Conservation (phyloP, 306 rosid genomes). For the Corylus avellana region DNA sequence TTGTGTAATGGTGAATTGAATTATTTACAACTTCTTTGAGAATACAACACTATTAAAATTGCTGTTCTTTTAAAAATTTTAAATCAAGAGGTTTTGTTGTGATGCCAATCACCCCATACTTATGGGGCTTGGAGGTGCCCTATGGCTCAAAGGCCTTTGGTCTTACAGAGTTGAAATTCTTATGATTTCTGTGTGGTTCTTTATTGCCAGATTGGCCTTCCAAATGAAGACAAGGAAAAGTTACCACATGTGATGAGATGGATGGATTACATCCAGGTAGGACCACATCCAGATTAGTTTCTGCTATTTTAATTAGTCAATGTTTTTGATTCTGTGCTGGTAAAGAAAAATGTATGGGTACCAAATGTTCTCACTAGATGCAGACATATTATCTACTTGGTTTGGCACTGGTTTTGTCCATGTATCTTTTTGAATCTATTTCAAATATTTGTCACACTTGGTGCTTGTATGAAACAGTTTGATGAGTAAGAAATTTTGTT, state of each 20-base stretch:
- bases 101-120: neutral
- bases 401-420: neutral
- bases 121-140: neutral
- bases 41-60: neutral
- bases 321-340: neutral
- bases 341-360: neutral
- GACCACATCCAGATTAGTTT: slow-evolving; percentile 7
- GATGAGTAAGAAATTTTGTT: neutral
- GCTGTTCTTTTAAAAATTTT: neutral
- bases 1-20: neutral
- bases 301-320: neutral
- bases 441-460: neutral
- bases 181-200: slow-evolving; percentile 41
- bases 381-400: neutral
- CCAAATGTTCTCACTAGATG: neutral
- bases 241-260: slow-evolving; percentile 82
- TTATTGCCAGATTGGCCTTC: slow-evolving; percentile 67
- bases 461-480: neutral
- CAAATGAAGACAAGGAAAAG: slow-evolving; percentile 53
- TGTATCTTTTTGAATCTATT: neutral
- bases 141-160: neutral
- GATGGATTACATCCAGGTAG: slow-evolving; percentile 85
- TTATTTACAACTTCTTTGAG: neutral
- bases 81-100: neutral
- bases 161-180: slow-evolving; percentile 6